A percentile compares a stretch with the other conserved stretches of the same genome.
phyloP scores from a whole-genome alignment of 768 basidiomycete species.

The Pleurotus eryngii region DNA sequence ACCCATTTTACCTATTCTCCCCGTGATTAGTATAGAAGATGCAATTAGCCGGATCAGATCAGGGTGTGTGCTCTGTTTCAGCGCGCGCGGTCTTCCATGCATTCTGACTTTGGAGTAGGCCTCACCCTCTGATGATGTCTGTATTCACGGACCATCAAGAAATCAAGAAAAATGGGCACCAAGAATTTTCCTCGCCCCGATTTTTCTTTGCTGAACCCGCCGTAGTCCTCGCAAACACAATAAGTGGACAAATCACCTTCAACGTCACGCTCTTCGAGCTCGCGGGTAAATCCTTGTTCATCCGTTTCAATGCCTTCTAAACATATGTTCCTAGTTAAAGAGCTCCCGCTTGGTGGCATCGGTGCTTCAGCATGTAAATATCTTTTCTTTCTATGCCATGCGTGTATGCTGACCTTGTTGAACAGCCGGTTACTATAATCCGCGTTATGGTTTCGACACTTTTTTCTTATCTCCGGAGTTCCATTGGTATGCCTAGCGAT shows the following conservation, averaged over 20 bases:
- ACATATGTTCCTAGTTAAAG: conserved; percentile 17
- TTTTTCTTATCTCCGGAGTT: conserved; percentile 52
- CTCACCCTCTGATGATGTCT: conserved; percentile 61
- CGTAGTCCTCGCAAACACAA: conserved; percentile 52
- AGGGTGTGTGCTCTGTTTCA: conserved; percentile 33
- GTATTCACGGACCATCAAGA: conserved; percentile 51
- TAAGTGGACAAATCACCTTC: conserved; percentile 52
- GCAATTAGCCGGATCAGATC: conserved; percentile 53
- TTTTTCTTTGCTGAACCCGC: not conserved
- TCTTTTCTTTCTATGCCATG: not conserved
- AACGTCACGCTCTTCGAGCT: conserved; percentile 62
- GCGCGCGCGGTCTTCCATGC: too few species aligned
- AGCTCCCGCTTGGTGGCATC: conserved; percentile 49
- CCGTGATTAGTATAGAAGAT: conserved; percentile 51
- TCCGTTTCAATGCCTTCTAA: not conserved
- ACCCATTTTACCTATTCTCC: conserved; percentile 62
- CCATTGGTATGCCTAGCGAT: conserved; percentile 52
- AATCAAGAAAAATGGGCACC: conserved; percentile 33
- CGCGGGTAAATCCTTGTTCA: conserved; percentile 29
- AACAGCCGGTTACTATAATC: conserved; percentile 50
- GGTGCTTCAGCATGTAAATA: conserved; percentile 65
- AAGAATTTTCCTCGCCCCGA: conserved; percentile 8
- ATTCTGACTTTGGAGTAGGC: conserved; percentile 27
- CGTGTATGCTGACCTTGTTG: conserved; percentile 2
- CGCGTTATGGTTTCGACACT: conserved; percentile 51